phyloP scores from a whole-genome alignment of 2,329 filamentous ascomycete species.

The Aspergillus sp. region DNA sequence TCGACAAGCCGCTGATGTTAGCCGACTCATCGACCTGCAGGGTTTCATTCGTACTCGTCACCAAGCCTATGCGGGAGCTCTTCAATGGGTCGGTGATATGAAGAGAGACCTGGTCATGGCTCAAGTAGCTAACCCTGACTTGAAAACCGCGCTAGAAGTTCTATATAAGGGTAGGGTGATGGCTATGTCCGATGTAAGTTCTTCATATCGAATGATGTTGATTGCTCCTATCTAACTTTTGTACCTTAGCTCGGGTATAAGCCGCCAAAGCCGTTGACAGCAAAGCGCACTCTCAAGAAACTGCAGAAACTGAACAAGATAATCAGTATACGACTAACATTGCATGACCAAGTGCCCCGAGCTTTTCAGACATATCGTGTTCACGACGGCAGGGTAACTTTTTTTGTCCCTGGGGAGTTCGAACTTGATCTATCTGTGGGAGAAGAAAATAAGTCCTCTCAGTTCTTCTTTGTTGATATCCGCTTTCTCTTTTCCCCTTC shows the following conservation, averaged over 20 bases:
- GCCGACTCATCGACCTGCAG: constrained; percentile 81
- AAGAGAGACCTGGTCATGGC: constrained; percentile 66
- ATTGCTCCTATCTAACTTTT: constrained; percentile 11
- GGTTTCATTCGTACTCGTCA: constrained; percentile 63
- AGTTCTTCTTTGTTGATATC: constrained; percentile 93
- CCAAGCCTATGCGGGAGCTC: constrained; percentile 52
- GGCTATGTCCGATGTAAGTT: constrained; percentile 70
- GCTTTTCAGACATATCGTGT: constrained; percentile 73
- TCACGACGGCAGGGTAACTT: constrained; percentile 80
- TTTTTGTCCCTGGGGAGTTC: constrained; percentile 75
- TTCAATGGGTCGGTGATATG: constrained; percentile 61
- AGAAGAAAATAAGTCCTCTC: constrained; percentile 72
- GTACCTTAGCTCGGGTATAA: constrained; percentile 63
- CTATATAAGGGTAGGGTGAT: constrained; percentile 69
- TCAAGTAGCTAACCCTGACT: constrained; percentile 79
- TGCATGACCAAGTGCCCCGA: constrained; percentile 76
- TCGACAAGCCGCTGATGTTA: constrained; percentile 68
- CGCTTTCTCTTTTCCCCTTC: constrained; percentile 73
- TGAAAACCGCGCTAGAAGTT: constrained; percentile 81
- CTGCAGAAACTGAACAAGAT: constrained; percentile 77
- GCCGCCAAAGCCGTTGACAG: constrained; percentile 61
- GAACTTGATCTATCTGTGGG: constrained; percentile 89
- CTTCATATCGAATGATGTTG: constrained; percentile 2
- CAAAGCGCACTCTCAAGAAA: constrained; percentile 65
- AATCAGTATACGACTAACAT: constrained; percentile 72